A percentile compares a stretch with the other conserved stretches of the same genome.
Conservation (phyloP, 768 basidiomycete genomes). For the Saitozyma sp. region DNA sequence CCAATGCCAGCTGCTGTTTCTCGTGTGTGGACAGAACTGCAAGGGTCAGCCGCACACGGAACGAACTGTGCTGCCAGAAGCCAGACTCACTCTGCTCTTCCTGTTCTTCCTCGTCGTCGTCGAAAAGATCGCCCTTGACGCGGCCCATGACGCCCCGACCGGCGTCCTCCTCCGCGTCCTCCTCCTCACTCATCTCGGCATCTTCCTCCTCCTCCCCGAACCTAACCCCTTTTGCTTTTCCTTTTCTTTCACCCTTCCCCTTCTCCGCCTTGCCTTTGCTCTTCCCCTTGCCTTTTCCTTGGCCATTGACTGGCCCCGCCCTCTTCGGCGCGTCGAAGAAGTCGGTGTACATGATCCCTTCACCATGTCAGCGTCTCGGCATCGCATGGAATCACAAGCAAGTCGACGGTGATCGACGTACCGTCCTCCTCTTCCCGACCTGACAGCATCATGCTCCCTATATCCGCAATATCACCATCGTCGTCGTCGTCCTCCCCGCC, state of each 20-base stretch:
- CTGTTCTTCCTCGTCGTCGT: conserved; percentile 52
- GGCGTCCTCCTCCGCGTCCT: conserved; percentile 43
- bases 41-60: conserved; percentile 8
- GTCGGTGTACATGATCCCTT: conserved; percentile 52
- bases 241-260: conserved; percentile 23
- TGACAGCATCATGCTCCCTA: conserved; percentile 35
- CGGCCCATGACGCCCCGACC: conserved; percentile 63
- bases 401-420: conserved; percentile 19
- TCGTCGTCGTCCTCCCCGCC: conserved; percentile 53
- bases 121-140: conserved; percentile 76
- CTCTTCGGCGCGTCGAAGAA: conserved; percentile 52
- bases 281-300: conserved; percentile 21
- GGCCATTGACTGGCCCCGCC: conserved; percentile 11
- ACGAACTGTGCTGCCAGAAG: conserved; percentile 16
- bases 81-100: conserved; percentile 38
- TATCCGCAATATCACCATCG: conserved; percentile 44
- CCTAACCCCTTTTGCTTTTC: conserved; percentile 31
- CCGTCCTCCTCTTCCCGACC: conserved; percentile 40
- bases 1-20: conserved; percentile 70
- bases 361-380: conserved; percentile 4
- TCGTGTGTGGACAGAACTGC: conserved; percentile 73
- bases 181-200: conserved; percentile 22
- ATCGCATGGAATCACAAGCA: neutral
- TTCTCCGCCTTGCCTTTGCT: conserved; percentile 25
- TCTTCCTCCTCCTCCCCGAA: conserved; percentile 24